Evolutionary conservation across 2,329 filamentous ascomycete genomes (phyloP).

Genomic region (Colletotrichum abscissum): DNA sequence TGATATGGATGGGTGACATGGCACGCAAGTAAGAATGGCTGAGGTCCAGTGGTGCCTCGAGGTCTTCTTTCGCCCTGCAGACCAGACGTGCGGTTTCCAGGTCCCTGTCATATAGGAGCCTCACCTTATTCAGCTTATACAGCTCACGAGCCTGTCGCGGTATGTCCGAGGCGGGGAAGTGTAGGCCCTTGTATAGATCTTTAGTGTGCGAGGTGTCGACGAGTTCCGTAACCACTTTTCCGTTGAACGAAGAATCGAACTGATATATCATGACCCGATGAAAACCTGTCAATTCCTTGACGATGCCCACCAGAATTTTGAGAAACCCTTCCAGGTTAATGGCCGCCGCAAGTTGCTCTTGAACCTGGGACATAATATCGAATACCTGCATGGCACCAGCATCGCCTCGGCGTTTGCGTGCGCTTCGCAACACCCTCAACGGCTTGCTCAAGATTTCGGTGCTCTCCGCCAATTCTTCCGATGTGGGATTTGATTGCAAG

Average conservation of each 20-base stretch:
- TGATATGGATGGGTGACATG: conserved; percentile 91
- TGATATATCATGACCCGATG: conserved; percentile 95
- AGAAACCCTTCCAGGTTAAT: conserved; percentile 78
- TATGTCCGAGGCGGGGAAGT: conserved; percentile 90
- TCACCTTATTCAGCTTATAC: conserved; percentile 90
- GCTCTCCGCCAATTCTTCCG: conserved; percentile 80
- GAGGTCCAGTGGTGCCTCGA: conserved; percentile 82
- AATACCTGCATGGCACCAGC: conserved; percentile 90
- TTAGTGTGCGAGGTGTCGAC: conserved; percentile 83
- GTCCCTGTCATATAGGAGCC: conserved; percentile 87
- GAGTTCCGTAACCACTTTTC: conserved; percentile 87
- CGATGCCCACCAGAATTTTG: conserved; percentile 84
- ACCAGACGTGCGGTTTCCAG: conserved; percentile 83
- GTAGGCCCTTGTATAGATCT: conserved; percentile 87
- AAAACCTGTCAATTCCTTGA: conserved; percentile 91
- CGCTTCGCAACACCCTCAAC: conserved; percentile 79
- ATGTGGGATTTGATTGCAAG: conserved; percentile 76
- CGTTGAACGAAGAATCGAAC: conserved; percentile 86
- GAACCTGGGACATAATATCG: conserved; percentile 91
- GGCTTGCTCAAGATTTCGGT: conserved; percentile 82
- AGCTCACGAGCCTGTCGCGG: conserved; percentile 88
- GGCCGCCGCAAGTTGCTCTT: conserved; percentile 84
- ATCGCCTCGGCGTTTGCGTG: conserved; percentile 80
- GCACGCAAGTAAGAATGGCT: conserved; percentile 87
- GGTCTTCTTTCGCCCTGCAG: conserved; percentile 78